Percentiles rank a stretch among this genome's conserved stretches.
Evolutionary conservation across 495 filamentous ascomycete genomes (phyloP).

Genomic region (Penicillium antarcticum): DNA sequence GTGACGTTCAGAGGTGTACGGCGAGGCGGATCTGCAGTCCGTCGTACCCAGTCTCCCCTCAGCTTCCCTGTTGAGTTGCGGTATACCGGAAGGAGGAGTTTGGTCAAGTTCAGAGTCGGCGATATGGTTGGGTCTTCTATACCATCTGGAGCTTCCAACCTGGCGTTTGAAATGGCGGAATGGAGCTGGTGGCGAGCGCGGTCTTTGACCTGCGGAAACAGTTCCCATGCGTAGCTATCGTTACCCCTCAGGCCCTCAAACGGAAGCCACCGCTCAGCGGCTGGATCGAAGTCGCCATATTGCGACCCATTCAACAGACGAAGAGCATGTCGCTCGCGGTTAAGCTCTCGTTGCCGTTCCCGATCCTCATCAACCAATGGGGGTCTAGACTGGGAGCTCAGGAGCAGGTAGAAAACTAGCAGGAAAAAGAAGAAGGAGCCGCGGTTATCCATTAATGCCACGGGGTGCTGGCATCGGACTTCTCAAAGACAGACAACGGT

Average conservation of each 20-base stretch:
- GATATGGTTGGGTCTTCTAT: constrained; percentile 39
- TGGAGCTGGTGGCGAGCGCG: constrained; percentile 51
- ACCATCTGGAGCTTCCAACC: constrained; percentile 27
- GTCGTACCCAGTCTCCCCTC: constrained; percentile 71
- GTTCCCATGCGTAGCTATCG: constrained; percentile 72
- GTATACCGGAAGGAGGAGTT: constrained; percentile 57
- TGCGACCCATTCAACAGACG: constrained; percentile 64
- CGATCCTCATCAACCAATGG: constrained; percentile 46
- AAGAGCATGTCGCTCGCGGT: constrained; percentile 55
- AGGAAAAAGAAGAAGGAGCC: constrained; percentile 48
- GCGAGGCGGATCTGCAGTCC: constrained; percentile 33
- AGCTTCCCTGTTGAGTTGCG: constrained; percentile 78
- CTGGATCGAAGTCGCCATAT: constrained; percentile 71
- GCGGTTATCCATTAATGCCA: constrained; percentile 48
- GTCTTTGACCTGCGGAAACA: constrained; percentile 53
- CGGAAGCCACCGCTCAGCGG: constrained; percentile 63
- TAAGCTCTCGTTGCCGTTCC: constrained; percentile 41
- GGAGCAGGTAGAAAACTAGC: constrained; percentile 46
- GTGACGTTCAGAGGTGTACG: constrained; percentile 49
- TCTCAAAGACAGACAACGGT: constrained; percentile 20
- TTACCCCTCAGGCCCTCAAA: constrained; percentile 70
- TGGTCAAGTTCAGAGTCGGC: constrained; percentile 39
- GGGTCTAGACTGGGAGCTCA: constrained; percentile 44
- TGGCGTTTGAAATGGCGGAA: constrained; percentile 37
- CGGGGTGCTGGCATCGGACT: constrained; percentile 30